phyloP scores from a whole-genome alignment of 2,329 filamentous ascomycete genomes.

The Xylaria sp. region DNA sequence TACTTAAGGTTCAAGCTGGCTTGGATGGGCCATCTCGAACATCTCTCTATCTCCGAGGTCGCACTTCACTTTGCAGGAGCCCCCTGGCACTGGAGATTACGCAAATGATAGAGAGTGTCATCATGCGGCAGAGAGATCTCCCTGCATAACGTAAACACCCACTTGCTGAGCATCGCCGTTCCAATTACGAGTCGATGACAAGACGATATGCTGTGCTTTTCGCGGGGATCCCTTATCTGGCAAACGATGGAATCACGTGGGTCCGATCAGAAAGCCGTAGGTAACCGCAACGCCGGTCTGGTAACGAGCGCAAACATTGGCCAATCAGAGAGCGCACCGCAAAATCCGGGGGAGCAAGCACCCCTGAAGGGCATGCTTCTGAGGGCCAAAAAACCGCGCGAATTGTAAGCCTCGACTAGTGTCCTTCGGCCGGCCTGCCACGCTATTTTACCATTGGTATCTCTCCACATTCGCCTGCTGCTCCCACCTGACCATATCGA shows the following conservation, averaged over 20 bases:
- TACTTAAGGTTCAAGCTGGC: conserved; percentile 24
- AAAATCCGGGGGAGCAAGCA: conserved; percentile 35
- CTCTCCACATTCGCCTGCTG: conserved; percentile 29
- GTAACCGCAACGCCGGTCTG: conserved; percentile 45
- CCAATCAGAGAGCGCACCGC: conserved; percentile 45
- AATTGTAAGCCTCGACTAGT: conserved; percentile 27
- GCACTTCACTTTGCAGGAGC: conserved; percentile 28
- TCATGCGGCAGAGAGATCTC: conserved; percentile 38
- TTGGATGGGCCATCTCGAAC: conserved; percentile 20
- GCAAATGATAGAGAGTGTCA: conserved; percentile 35
- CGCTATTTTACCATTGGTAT: conserved; percentile 10
- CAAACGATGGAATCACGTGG: conserved; percentile 46
- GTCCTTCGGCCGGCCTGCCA: conserved; percentile 3
- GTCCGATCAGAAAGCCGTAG: conserved; percentile 45
- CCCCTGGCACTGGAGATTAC: conserved; percentile 17
- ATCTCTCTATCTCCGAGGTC: conserved; percentile 40
- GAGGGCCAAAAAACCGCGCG: conserved; percentile 5
- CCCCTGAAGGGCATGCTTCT: conserved; percentile 7
- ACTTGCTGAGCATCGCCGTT: conserved; percentile 38
- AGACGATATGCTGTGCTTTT: conserved; percentile 39
- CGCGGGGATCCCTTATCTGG: conserved; percentile 46
- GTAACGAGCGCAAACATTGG: conserved; percentile 40
- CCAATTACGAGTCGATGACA: conserved; percentile 48
- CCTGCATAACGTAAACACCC: conserved; percentile 38
- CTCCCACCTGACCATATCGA: conserved; percentile 17